phyloP scores from a whole-genome alignment of 305 asterid genomes.

The Fraxinus angustifolia region DNA sequence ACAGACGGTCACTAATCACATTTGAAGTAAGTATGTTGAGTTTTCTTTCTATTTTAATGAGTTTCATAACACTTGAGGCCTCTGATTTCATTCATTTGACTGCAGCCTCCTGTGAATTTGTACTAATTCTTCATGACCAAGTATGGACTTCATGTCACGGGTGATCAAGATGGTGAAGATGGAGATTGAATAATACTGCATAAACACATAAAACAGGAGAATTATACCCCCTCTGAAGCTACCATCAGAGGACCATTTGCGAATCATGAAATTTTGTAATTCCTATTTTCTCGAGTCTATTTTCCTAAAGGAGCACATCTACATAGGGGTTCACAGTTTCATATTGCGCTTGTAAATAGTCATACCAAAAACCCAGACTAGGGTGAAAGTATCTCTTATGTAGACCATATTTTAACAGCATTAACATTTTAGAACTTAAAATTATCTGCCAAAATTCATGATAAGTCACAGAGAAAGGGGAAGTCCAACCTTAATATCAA shows the following conservation, averaged over 20 bases:
- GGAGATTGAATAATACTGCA: conserved; percentile 8
- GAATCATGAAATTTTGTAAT: conserved; percentile 6
- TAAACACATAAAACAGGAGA: background rate
- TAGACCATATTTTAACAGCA: conserved; percentile 12
- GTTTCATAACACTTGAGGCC: conserved; percentile 9
- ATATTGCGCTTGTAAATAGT: conserved; percentile 1
- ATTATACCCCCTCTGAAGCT: conserved; percentile 8
- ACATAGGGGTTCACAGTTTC: background rate
- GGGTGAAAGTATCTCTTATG: conserved; percentile 5
- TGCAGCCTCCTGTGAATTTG: conserved; percentile 53
- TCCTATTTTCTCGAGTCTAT: conserved; percentile 9
- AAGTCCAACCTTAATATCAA: conserved; percentile 4
- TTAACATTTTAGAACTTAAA: background rate
- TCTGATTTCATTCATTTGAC: conserved; percentile 28
- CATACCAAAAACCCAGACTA: conserved; percentile 12
- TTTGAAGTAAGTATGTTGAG: conserved; percentile 29
- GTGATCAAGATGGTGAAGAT: conserved; percentile 8
- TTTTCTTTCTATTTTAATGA: conserved; percentile 13
- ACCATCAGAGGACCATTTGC: background rate
- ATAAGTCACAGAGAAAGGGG: background rate
- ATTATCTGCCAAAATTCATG: background rate
- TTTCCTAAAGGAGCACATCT: conserved; percentile 19
- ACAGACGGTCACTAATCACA: conserved; percentile 22
- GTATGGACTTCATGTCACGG: conserved; percentile 7
- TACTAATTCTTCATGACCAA: conserved; percentile 33